A percentile compares a stretch with the other conserved stretches of the same genome.
These are phyloP conservation scores for Malus sylvestris DNA, from an alignment of 306 rosid species.

Conservation along the genomic window DNA sequence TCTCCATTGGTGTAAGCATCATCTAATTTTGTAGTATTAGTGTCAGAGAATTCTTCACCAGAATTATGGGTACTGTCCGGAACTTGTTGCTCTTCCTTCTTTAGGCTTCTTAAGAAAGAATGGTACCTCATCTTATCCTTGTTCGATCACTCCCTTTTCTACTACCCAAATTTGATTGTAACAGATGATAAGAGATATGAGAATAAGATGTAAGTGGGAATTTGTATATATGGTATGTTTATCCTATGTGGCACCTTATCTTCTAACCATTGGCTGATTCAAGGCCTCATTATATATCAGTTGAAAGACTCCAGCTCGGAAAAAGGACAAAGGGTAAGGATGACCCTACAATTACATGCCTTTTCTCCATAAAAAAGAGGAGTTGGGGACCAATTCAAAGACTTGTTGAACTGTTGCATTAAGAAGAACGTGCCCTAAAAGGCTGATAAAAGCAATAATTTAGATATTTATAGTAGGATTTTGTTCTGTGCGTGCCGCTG, in stretches of 20 bases:
- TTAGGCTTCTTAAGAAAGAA: slow-evolving; percentile 45
- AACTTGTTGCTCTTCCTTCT: slow-evolving; percentile 59
- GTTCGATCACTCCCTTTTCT: not conserved
- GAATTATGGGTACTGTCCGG: slow-evolving; percentile 26
- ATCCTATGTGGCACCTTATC: slow-evolving; percentile 34
- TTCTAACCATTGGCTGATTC: slow-evolving; percentile 22
- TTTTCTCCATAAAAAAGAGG: not conserved
- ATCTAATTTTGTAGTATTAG: not conserved
- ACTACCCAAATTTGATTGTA: not conserved
- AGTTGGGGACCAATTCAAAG: slow-evolving; percentile 6
- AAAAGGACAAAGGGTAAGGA: not conserved
- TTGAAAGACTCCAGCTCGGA: slow-evolving; percentile 11
- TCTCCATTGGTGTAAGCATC: slow-evolving; percentile 18
- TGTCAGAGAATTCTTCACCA: slow-evolving; percentile 12
- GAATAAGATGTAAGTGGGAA: slow-evolving; percentile 2
- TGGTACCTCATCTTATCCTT: slow-evolving; percentile 24
- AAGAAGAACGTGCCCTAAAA: slow-evolving; percentile 5
- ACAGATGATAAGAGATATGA: not conserved
- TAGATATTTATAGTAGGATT: not conserved
- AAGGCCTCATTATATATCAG: not conserved
- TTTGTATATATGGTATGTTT: not conserved
- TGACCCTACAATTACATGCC: not conserved
- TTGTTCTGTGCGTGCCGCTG: not conserved
- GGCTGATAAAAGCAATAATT: not conserved
- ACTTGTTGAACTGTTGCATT: not conserved